Evolutionary conservation across 257 asterid species (phyloP).

Genomic region (Scutellaria baicalensis): DNA sequence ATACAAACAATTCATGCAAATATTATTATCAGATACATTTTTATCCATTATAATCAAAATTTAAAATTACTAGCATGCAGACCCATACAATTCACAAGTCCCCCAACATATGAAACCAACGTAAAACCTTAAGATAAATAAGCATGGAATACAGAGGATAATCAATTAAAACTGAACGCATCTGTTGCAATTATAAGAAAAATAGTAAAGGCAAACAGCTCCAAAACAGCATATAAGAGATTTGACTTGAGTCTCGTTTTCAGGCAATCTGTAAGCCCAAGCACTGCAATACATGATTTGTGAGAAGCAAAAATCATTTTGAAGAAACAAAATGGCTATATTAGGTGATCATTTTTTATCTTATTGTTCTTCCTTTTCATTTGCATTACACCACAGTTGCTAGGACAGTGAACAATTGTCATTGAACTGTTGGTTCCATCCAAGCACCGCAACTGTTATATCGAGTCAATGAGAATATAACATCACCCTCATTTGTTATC

Average conservation of each 20-base stretch:
- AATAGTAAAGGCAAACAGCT: not conserved
- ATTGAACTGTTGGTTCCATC: not conserved
- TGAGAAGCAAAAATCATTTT: not conserved
- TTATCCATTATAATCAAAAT: not conserved
- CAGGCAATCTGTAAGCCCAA: not conserved
- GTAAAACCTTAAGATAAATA: not conserved
- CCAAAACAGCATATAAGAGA: not conserved
- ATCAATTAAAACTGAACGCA: not conserved
- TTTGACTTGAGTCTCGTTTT: not conserved
- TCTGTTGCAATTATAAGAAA: not conserved
- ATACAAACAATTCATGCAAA: not conserved
- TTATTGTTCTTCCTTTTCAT: not conserved
- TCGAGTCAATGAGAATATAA: not conserved
- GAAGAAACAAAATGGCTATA: not conserved
- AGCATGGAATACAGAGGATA: not conserved
- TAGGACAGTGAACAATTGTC: not conserved
- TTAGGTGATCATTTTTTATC: not conserved
- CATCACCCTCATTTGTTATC: not conserved
- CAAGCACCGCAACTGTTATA: not conserved
- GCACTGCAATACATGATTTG: not conserved
- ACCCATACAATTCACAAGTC: not conserved
- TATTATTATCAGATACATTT: not conserved
- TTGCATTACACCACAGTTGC: not conserved
- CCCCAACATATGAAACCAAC: not conserved
- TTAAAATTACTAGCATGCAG: not conserved